These are phyloP conservation scores for Tulasnella sp. DNA, from an alignment of 768 basidiomycete species.

Conservation along the genomic window DNA sequence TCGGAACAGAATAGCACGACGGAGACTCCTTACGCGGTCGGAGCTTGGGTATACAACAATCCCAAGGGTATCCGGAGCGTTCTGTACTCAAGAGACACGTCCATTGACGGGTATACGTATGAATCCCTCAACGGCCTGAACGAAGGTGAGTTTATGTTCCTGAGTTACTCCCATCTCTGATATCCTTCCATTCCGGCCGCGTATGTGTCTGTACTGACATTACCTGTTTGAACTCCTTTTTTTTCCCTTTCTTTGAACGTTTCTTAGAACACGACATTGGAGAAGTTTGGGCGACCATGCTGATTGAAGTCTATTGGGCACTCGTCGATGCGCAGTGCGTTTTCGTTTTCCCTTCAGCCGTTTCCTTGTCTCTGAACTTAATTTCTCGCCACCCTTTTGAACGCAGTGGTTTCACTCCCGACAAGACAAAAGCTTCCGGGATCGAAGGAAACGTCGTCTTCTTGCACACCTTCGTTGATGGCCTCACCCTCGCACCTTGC, in stretches of 20 bases:
- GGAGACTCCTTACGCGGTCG: slow-evolving; percentile 23
- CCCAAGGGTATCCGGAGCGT: slow-evolving; percentile 58
- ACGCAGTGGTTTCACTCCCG: not conserved
- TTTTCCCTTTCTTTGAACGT: not conserved
- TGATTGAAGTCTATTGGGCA: slow-evolving; percentile 32
- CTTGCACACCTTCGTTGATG: slow-evolving; percentile 20
- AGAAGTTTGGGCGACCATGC: slow-evolving; percentile 33
- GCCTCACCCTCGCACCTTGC: slow-evolving; percentile 34
- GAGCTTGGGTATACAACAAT: slow-evolving; percentile 48
- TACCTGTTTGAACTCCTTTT: no score
- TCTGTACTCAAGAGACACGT: slow-evolving; percentile 60
- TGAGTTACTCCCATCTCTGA: not conserved
- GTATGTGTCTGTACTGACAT: no score
- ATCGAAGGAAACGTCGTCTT: slow-evolving; percentile 35
- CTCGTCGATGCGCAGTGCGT: slow-evolving; percentile 28
- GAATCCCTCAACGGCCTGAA: slow-evolving; percentile 45
- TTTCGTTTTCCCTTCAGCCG: no score
- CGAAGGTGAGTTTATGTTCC: slow-evolving; percentile 43
- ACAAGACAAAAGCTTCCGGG: not conserved
- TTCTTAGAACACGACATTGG: slow-evolving; percentile 32
- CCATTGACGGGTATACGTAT: slow-evolving; percentile 54
- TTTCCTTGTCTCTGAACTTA: not conserved
- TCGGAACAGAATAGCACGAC: slow-evolving; percentile 40
- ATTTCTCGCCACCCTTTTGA: not conserved
- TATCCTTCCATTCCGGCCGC: no score